A percentile compares a stretch with the other conserved stretches of the same genome.
Evolutionary conservation across 495 filamentous ascomycete species (phyloP).

Genomic region (Penicillium simplicissimum): DNA sequence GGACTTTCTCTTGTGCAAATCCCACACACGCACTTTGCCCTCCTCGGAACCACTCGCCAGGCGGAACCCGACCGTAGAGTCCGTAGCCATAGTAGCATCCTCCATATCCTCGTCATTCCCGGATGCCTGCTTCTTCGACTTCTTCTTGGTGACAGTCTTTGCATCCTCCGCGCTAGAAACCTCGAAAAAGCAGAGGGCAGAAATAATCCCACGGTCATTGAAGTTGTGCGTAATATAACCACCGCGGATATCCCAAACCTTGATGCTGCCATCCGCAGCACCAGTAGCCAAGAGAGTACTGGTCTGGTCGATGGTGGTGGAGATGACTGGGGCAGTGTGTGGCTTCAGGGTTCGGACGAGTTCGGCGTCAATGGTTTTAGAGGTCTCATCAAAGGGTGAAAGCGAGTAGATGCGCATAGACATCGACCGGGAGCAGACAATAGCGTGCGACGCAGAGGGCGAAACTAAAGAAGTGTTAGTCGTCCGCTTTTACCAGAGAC

Average conservation of each 20-base stretch:
- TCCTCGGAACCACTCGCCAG: constrained; percentile 92
- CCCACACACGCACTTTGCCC: constrained; percentile 87
- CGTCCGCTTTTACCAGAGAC: constrained; percentile 1
- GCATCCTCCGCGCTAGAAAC: constrained; percentile 43
- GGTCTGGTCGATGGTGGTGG: constrained; percentile 77
- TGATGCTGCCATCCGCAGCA: constrained; percentile 86
- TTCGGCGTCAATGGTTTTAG: constrained; percentile 58
- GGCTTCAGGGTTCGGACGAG: constrained; percentile 82
- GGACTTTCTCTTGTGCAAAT: constrained; percentile 78
- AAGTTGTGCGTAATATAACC: constrained; percentile 95
- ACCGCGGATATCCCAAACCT: constrained; percentile 93
- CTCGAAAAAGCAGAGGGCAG: constrained; percentile 90
- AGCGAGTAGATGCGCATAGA: constrained; percentile 91
- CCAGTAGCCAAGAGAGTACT: constrained; percentile 91
- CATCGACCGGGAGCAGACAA: constrained; percentile 88
- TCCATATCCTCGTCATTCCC: constrained; percentile 43
- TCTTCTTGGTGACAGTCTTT: constrained; percentile 39
- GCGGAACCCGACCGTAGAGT: constrained; percentile 60
- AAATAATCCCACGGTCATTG: constrained; percentile 86
- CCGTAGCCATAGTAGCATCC: constrained; percentile 35
- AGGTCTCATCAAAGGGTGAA: constrained; percentile 51
- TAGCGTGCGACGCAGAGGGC: constrained; percentile 80
- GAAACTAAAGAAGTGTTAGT: constrained; percentile 60
- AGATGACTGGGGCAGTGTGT: constrained; percentile 85
- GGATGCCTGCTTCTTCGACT: constrained; percentile 37